phyloP scores from a whole-genome alignment of 805 yeast species.

The Saccharomycopsis oosterbeekiorum region DNA sequence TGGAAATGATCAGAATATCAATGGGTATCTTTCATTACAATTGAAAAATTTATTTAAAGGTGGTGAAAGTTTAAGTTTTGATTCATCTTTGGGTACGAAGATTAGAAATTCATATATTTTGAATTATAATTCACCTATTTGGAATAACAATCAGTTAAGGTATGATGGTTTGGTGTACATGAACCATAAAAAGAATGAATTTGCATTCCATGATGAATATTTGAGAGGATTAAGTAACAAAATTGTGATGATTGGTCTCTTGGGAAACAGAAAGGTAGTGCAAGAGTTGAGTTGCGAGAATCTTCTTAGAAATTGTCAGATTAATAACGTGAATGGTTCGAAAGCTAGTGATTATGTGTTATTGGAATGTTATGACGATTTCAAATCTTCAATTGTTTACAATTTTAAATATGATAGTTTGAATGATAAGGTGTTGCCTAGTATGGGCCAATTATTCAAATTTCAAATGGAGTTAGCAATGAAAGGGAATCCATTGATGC shows the following conservation, averaged over 20 bases:
- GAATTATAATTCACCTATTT: conserved; percentile 43
- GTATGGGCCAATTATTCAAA: conserved; percentile 32
- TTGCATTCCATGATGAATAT: conserved; percentile 46
- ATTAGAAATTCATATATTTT: conserved; percentile 45
- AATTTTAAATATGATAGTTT: conserved; percentile 35
- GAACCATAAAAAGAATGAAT: conserved; percentile 40
- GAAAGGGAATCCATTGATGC: conserved; percentile 16
- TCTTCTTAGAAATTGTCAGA: conserved; percentile 34
- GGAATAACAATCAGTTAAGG: conserved; percentile 40
- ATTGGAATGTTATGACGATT: conserved; percentile 48
- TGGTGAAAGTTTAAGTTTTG: conserved; percentile 51
- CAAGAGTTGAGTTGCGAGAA: conserved; percentile 42
- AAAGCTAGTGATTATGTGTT: conserved; percentile 48
- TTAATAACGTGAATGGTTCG: conserved; percentile 31
- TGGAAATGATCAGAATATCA: conserved; percentile 89
- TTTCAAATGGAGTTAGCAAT: conserved; percentile 33
- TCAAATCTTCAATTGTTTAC: conserved; percentile 45
- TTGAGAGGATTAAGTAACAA: conserved; percentile 35
- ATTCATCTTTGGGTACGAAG: conserved; percentile 51
- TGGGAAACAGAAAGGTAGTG: conserved; percentile 16
- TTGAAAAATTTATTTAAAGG: conserved; percentile 53
- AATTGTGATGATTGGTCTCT: conserved; percentile 22
- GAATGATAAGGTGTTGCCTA: conserved; percentile 33
- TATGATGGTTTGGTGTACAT: conserved; percentile 42
- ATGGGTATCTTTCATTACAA: conserved; percentile 77